Conservation (phyloP, 345 rosid genomes). For the Populus tremula region DNA sequence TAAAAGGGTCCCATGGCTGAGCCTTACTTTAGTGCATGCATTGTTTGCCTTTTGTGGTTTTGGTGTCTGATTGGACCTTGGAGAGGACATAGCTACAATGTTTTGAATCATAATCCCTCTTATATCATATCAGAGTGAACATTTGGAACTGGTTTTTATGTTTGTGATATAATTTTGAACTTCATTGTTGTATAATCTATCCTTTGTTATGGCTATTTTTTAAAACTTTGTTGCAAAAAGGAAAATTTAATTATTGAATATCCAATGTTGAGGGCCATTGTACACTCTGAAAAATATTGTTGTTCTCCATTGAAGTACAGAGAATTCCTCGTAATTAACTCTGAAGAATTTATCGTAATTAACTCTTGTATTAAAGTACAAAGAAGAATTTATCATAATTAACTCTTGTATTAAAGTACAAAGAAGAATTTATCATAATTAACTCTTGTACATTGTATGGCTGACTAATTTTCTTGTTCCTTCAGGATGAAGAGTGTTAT, state of each 20-base stretch:
- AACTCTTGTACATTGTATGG: background rate
- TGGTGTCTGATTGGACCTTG: background rate
- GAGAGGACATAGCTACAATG: background rate
- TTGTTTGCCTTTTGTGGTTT: background rate
- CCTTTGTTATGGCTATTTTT: too few relatives aligned
- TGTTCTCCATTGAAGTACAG: too few relatives aligned
- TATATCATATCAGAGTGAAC: background rate
- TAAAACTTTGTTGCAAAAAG: background rate
- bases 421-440: background rate
- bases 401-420: background rate
- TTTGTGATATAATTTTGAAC: too few relatives aligned
- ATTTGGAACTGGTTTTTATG: too few relatives aligned
- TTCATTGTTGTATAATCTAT: too few relatives aligned
- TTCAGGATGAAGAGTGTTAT: constrained; percentile 84
- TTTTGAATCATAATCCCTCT: background rate
- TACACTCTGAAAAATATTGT: too few relatives aligned
- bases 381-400: background rate
- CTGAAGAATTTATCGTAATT: too few relatives aligned
- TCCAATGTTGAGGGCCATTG: too few relatives aligned
- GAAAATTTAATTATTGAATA: too few relatives aligned
- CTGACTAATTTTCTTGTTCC: constrained; percentile 12
- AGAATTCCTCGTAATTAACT: background rate
- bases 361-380: background rate
- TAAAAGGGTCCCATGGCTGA: too few relatives aligned
- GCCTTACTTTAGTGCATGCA: too few relatives aligned